Percentiles rank a stretch among this genome's conserved stretches.
These are phyloP conservation scores for Leccinum fibrillosum DNA, from an alignment of 768 basidiomycete genomes.

Conservation along the genomic window DNA sequence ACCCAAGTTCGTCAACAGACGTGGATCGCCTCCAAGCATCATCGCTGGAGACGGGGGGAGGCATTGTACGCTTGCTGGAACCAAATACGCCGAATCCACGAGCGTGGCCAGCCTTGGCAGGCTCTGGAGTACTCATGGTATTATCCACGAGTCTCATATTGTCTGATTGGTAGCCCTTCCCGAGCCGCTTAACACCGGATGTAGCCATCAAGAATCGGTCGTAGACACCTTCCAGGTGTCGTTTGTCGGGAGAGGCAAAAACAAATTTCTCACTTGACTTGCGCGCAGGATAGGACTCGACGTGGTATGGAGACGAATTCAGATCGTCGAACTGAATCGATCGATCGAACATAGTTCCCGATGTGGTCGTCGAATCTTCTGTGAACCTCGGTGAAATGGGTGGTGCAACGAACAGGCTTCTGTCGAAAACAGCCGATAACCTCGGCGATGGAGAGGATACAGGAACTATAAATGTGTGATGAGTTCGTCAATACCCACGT, in stretches of 20 bases:
- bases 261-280: constrained; percentile 33
- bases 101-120: constrained; percentile 15
- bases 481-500: constrained; percentile 3
- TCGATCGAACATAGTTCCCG: constrained; percentile 12
- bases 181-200: constrained; percentile 73
- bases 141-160: constrained; percentile 44
- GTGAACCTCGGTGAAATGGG: constrained; percentile 36
- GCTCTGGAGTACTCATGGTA: constrained; percentile 20
- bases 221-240: constrained; percentile 69
- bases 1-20: constrained; percentile 66
- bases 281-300: constrained; percentile 62
- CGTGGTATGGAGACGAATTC: constrained; percentile 57
- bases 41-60: constrained; percentile 69
- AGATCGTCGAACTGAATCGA: constrained; percentile 40
- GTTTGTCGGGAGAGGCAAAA: constrained; percentile 55
- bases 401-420: constrained; percentile 62
- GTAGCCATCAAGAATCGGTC: constrained; percentile 84
- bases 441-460: constrained; percentile 42
- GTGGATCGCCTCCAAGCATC: constrained; percentile 44
- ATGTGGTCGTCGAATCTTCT: constrained; percentile 34
- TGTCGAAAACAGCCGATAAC: constrained; percentile 66
- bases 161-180: constrained; percentile 79
- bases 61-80: constrained; percentile 53
- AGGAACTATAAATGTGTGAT: constrained; percentile 24
- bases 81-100: constrained; percentile 30